phyloP scores from a whole-genome alignment of 495 filamentous ascomycete species.

The Daldinia loculata region DNA sequence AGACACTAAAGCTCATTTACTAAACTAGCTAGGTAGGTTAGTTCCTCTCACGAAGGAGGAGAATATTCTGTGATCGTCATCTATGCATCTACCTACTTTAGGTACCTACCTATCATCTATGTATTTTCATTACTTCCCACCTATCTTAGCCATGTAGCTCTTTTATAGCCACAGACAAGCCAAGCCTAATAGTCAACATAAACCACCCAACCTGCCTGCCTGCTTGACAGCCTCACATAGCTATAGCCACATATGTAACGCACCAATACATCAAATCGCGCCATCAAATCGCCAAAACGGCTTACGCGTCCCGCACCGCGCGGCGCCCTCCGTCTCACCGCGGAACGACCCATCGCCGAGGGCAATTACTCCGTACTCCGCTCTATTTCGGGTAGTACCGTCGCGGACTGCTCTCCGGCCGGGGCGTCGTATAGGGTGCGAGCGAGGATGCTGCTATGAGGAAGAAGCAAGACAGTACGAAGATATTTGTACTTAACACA shows the following conservation, averaged over 20 bases:
- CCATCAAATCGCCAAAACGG: background rate
- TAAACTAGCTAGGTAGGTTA: no score
- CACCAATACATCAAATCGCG: background rate
- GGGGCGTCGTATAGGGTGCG: background rate
- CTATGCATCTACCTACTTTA: no score
- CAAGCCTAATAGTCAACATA: no score
- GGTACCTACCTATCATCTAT: no score
- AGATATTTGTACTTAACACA: background rate
- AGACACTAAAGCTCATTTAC: no score
- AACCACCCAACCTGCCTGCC: no score
- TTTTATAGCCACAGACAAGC: no score
- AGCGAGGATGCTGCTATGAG: background rate
- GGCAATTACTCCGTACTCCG: conserved; percentile 2
- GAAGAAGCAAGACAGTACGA: background rate
- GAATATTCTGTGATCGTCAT: no score
- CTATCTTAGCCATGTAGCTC: no score
- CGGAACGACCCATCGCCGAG: background rate
- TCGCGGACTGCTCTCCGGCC: conserved; percentile 3
- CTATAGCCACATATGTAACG: no score
- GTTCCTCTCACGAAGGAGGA: no score
- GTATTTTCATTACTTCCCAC: no score
- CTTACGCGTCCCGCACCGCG: background rate
- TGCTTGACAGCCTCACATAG: background rate
- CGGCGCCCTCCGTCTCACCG: background rate
- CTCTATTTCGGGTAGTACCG: background rate